Base-by-base conservation (phyloP, 106 monocot species). In the Amphibolis antarctica region DNA sequence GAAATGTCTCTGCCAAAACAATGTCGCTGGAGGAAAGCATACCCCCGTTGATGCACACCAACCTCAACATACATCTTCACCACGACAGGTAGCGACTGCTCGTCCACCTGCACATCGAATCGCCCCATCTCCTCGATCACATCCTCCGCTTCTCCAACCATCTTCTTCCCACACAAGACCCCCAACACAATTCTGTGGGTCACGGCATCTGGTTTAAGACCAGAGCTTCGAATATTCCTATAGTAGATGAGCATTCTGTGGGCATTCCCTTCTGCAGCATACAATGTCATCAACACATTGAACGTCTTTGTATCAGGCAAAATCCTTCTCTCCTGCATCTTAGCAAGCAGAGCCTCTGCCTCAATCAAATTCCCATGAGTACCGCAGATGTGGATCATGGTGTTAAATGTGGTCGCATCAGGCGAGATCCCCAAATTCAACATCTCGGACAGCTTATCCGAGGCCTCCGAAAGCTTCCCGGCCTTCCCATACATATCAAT, bases 401-500 rank as follows among this genome's bases (percentile, higher is more conserved):
- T 87, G 67, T 92, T 92, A 62, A 92, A 92, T 1, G 92, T 92
- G 42, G 62, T 73, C 2, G 74, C 72, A 46, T 92, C 92, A 0
- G 92, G 87, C n/a, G 61, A 55, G 29, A 92, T 66, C 12, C 87
- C 84, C 9, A 69, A 65, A n/a, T 53, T 52, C 58, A 85, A 42
- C 92, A 92, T 92, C 26, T 78, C 79, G 0, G 63, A 53, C 46
- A 92, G 87, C 25, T 67, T 73, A 20, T 82, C 73, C 11, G 87
- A 80, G 19, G 92, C 92, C 31, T 92, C 75, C 42, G 66, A 47
- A 3, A 92, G 77, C 68, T 70, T 79, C 21, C 84, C 84, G 4
- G 87, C 84, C 46, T 92, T 92, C 13, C 87, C 92, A 71, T 84
- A 87, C 66, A 92, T 42, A 77, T 92, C 92, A 36, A 92, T 92